Evolutionary conservation across 2,329 filamentous ascomycete species (phyloP), one percentile per base, ranked within the genome.

Genomic region (Karstenula rhodostoma): DNA sequence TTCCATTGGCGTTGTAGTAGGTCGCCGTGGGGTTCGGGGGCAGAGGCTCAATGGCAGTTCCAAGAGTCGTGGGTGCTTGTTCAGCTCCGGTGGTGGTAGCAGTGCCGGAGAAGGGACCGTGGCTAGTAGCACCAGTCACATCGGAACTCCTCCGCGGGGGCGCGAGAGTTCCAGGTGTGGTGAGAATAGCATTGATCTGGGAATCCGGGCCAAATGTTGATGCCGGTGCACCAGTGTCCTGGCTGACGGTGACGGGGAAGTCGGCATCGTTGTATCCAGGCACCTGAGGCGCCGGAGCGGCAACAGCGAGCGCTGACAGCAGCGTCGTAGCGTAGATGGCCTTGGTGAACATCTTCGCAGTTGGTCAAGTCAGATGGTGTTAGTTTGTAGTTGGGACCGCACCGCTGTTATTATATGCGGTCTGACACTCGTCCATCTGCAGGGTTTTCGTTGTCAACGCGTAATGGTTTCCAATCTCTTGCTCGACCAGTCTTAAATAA

Each of bases 41-140:
- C 0, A 85, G 73, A 0, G 84, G 80, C 0, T 85, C 78, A 52
- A 94, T 84, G 1, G 85, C 85, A 0, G 86, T 76, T 0, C 85
- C 87, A 0, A 89, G 63, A 0, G 87, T 82, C 0, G 78, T 80
- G 3, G 73, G 68, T 35, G 85, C 89, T 8, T 83, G 85, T 2
- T 90, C 75, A 23, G 91, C 91, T 4, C 91, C 91, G 0, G 87
- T 92, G 0, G 87, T 90, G 0, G 89, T 91, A 0, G 89, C 79
- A 0, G 84, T 84, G 2, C 91, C 91, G 2, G 79, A 86, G 75
- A 82, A 94, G 0, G 90, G 84, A 0, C 90, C 90, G 73, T 94
- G 90, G 4, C 84, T 86, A 2, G 88, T 90, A 5, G 87, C 81
- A 32, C 90, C 85, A 40, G 83, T 86, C 15, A 83, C 76, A 57